phyloP scores from a whole-genome alignment of 169 alveolate genomes.

The Plasmodium berghei region DNA sequence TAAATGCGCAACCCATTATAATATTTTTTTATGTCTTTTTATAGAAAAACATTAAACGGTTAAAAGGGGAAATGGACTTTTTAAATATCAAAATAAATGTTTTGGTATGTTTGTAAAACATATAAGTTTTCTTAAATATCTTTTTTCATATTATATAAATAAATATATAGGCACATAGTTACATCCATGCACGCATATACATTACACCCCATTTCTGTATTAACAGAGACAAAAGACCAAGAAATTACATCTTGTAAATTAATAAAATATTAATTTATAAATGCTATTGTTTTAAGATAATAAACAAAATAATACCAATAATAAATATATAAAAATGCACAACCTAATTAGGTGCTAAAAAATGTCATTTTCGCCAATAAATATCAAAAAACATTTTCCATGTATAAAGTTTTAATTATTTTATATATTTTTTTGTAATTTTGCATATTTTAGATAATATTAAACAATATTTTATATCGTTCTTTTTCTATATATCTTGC shows the following conservation, averaged over 20 bases:
- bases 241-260: slow-evolving; percentile 27
- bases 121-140: not conserved
- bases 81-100: slow-evolving; percentile 50
- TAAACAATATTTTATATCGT: no score
- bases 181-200: not conserved
- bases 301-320: not conserved
- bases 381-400: no score
- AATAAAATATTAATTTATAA: slow-evolving; percentile 2
- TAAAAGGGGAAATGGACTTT: slow-evolving; percentile 38
- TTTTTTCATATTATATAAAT: not conserved
- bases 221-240: slow-evolving; percentile 23
- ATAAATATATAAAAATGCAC: not conserved
- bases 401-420: no score
- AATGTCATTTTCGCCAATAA: no score
- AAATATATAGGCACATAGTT: slow-evolving; percentile 1
- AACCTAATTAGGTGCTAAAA: no score
- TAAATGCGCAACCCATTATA: not conserved
- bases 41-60: slow-evolving; percentile 27
- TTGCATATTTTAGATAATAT: no score
- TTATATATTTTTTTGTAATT: no score
- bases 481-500: no score
- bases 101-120: slow-evolving; percentile 28
- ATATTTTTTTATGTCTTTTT: not conserved
- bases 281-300: not conserved
- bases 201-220: not conserved